phyloP scores from a whole-genome alignment of 2,329 filamentous ascomycete genomes.

The Remersonia thermophila region DNA sequence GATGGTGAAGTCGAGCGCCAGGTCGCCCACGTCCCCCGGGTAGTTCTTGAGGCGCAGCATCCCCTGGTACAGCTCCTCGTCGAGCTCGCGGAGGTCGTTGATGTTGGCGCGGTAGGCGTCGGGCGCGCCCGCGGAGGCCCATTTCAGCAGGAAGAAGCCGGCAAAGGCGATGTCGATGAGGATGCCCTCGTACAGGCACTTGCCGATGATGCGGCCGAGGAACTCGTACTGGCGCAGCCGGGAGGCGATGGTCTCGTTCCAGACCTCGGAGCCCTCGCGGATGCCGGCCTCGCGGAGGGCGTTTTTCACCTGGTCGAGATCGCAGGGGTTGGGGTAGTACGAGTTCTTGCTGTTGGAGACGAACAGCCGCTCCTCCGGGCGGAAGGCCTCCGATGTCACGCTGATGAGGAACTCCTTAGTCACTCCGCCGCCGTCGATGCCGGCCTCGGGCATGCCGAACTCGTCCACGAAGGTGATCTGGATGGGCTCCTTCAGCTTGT shows the following conservation, averaged over 20 bases:
- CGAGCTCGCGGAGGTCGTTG: conserved; percentile 86
- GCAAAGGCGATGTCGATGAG: conserved; percentile 88
- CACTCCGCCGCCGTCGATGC: conserved; percentile 92
- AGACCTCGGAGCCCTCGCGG: conserved; percentile 41
- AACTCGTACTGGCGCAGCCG: conserved; percentile 76
- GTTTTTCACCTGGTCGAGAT: conserved; percentile 56
- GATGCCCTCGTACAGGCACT: conserved; percentile 95
- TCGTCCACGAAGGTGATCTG: conserved; percentile 93
- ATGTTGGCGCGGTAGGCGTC: conserved; percentile 77
- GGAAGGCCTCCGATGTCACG: conserved; percentile 75
- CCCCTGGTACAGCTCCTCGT: conserved; percentile 82
- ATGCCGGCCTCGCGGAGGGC: conserved; percentile 39
- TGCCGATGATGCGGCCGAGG: conserved; percentile 81
- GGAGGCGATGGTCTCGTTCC: conserved; percentile 43
- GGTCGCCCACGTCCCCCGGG: conserved; percentile 63
- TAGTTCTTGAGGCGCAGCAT: conserved; percentile 77
- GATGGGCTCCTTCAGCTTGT: conserved; percentile 84
- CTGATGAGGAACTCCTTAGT: conserved; percentile 95
- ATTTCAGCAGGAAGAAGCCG: conserved; percentile 91
- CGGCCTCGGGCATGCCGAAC: conserved; percentile 76
- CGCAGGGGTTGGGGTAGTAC: conserved; percentile 76
- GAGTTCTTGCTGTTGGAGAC: conserved; percentile 74
- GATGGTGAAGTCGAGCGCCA: conserved; percentile 80
- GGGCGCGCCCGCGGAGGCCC: conserved; percentile 55
- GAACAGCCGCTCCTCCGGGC: conserved; percentile 53